Conservation (phyloP, 352 stramenopile species). For the Phytophthora sansomeana region DNA sequence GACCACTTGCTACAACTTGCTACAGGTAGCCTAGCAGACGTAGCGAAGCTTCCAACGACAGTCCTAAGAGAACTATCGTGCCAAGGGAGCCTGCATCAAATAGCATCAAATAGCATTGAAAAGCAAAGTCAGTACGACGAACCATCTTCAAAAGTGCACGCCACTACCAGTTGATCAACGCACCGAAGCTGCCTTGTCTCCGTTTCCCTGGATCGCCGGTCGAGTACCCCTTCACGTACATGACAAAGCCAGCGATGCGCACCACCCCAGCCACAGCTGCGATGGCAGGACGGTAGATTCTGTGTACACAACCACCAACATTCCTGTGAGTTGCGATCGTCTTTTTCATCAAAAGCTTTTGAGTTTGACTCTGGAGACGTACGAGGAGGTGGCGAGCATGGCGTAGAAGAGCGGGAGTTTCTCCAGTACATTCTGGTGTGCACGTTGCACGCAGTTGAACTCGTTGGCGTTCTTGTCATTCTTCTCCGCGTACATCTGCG, state of each 20-base stretch:
- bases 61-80: constrained; percentile 36
- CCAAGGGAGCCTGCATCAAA: constrained; percentile 29
- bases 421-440: constrained; percentile 88
- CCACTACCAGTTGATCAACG: background rate
- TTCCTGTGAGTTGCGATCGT: constrained; percentile 1
- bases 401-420: constrained; percentile 50
- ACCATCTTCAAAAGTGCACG: background rate
- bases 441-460: constrained; percentile 89
- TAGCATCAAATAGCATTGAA: background rate
- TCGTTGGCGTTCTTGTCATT: constrained; percentile 66
- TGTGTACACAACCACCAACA: constrained; percentile 22
- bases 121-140: background rate
- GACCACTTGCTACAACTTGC: constrained; percentile 8
- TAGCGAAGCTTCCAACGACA: constrained; percentile 39
- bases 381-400: constrained; percentile 51
- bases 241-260: constrained; percentile 51
- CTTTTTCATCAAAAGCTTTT: no score
- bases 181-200: constrained; percentile 45
- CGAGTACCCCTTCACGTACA: constrained; percentile 52
- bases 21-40: constrained; percentile 37
- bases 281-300: constrained; percentile 51
- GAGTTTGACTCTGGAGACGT: constrained; percentile 20
- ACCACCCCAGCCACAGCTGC: constrained; percentile 45
- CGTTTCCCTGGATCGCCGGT: constrained; percentile 51
- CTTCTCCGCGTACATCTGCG: constrained; percentile 76